phyloP scores from a whole-genome alignment of 441 rosid genomes.

The Euphorbia neoarborescens region DNA sequence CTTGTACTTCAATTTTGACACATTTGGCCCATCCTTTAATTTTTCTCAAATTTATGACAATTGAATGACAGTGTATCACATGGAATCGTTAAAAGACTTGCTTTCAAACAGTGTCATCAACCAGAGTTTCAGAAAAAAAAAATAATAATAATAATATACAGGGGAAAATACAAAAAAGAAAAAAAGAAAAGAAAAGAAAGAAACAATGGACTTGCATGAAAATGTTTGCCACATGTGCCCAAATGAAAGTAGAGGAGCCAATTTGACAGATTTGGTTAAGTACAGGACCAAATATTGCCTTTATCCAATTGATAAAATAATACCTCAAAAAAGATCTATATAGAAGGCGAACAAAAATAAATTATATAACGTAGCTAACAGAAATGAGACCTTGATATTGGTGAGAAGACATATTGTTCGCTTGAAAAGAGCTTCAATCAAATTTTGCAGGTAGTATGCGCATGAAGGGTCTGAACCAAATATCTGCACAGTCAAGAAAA shows the following conservation, averaged over 20 bases:
- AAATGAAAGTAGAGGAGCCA: not conserved
- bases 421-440: slow-evolving; percentile 81
- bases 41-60: not conserved
- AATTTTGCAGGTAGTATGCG: slow-evolving; percentile 69
- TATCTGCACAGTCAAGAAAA: slow-evolving; percentile 46
- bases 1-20: not conserved
- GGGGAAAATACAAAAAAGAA: not conserved
- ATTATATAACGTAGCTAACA: slow-evolving; percentile 8
- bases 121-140: not conserved
- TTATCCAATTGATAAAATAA: not conserved
- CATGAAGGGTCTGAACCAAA: slow-evolving; percentile 96
- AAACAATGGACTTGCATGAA: not conserved
- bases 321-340: not conserved
- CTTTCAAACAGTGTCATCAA: not conserved
- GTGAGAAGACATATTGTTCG: slow-evolving; percentile 80
- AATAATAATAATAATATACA: not conserved
- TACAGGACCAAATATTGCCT: not conserved
- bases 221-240: not conserved
- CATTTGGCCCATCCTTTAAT: not conserved
- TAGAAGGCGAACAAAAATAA: not conserved
- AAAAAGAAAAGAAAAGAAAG: no score
- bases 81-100: not conserved
- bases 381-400: slow-evolving; percentile 56
- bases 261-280: not conserved
- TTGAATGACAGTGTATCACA: not conserved